A percentile compares a stretch with the other conserved stretches of the same genome.
These are phyloP conservation scores for Salvia sclarea DNA, from an alignment of 305 asterid species.

Conservation along the genomic window DNA sequence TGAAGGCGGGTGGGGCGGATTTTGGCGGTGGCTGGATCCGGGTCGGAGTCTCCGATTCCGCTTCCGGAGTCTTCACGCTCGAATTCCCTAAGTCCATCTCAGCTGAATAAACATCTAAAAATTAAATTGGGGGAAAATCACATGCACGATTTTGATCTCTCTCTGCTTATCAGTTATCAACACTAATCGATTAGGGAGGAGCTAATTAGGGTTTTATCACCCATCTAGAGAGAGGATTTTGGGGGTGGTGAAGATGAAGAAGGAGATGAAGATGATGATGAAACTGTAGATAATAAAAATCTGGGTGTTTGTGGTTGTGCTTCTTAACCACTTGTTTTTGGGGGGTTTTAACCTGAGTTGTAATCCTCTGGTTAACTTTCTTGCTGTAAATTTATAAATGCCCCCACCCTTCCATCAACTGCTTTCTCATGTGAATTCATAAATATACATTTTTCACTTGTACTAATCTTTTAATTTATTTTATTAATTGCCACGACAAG, in stretches of 20 bases:
- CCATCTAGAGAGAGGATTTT: conserved; percentile 18
- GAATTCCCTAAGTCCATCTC: conserved; percentile 63
- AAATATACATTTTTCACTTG: conserved; percentile 14
- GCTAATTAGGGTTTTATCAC: conserved; percentile 44
- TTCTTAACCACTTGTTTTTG: conserved; percentile 52
- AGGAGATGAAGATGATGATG: conserved; percentile 39
- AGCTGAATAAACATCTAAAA: conserved; percentile 40
- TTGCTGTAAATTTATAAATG: conserved; percentile 19
- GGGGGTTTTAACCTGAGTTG: conserved; percentile 34
- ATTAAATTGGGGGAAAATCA: background rate
- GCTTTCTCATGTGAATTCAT: conserved; percentile 39
- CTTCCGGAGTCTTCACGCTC: conserved; percentile 60
- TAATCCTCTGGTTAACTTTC: conserved; percentile 36
- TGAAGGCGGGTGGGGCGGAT: conserved; percentile 39
- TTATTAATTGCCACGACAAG: too few relatives aligned
- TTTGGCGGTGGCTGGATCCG: conserved; percentile 62
- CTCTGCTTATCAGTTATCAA: background rate
- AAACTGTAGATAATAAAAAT: conserved; percentile 64
- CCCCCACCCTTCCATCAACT: conserved; percentile 4
- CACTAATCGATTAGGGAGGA: conserved; percentile 31
- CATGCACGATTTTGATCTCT: background rate
- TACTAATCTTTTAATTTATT: too few relatives aligned
- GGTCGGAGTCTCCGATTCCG: conserved; percentile 65
- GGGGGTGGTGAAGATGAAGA: conserved; percentile 26
- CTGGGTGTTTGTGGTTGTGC: conserved; percentile 68